These are phyloP conservation scores for Gonapodya prolifera DNA, from an alignment of 192 early-diverging fungal species.

Conservation along the genomic window DNA sequence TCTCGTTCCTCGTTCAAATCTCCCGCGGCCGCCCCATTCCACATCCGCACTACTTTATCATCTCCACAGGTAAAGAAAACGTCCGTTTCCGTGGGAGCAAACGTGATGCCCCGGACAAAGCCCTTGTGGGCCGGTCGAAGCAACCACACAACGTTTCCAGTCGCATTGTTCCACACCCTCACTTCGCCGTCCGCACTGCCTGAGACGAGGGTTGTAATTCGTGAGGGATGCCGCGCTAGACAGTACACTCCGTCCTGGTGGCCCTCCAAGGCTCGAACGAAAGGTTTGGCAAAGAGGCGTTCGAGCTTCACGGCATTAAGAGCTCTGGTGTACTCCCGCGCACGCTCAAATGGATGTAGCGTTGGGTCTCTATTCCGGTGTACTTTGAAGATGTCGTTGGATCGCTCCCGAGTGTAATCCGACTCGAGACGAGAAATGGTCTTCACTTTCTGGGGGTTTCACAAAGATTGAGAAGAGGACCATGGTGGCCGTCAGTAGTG, in stretches of 20 bases:
- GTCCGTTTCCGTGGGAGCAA: conserved; percentile 45
- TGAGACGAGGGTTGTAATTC: conserved; percentile 67
- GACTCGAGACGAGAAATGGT: conserved; percentile 71
- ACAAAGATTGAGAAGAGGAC: conserved; percentile 3
- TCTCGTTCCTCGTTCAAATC: too few species aligned
- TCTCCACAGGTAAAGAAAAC: conserved; percentile 82
- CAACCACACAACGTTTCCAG: conserved; percentile 64
- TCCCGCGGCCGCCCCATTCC: too few species aligned
- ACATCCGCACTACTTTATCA: conserved; percentile 91
- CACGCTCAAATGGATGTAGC: conserved; percentile 88
- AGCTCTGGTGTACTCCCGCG: conserved; percentile 89
- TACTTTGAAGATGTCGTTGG: conserved; percentile 73
- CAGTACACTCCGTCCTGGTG: conserved; percentile 94
- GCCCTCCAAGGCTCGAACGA: conserved; percentile 75
- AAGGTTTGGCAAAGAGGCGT: conserved; percentile 94
- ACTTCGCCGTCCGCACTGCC: conserved; percentile 95
- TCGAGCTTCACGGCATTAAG: conserved; percentile 89
- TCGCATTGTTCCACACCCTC: conserved; percentile 76
- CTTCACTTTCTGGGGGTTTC: conserved; percentile 97
- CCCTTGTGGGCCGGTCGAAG: conserved; percentile 60
- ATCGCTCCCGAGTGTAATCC: conserved; percentile 67
- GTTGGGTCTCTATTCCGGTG: conserved; percentile 80
- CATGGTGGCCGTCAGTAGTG: conserved; percentile 3
- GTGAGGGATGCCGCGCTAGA: conserved; percentile 86
- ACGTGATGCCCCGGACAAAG: conserved; percentile 75